phyloP scores from a whole-genome alignment of 352 stramenopile genomes.

The Globisporangium takayamanum region DNA sequence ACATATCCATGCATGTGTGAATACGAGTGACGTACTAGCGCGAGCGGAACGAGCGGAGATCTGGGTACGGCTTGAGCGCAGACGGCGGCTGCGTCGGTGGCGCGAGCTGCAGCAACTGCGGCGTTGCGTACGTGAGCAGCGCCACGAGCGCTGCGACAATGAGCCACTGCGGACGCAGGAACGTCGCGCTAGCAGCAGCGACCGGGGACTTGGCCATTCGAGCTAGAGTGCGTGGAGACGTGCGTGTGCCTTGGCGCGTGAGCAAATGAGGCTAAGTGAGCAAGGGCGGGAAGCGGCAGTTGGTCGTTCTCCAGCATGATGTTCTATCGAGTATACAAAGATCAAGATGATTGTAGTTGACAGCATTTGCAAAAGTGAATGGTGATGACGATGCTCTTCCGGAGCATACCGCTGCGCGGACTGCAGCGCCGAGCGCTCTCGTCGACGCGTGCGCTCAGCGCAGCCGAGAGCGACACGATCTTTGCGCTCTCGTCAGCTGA shows the following conservation, averaged over 20 bases:
- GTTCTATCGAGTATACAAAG: no score
- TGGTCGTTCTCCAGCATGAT: not conserved
- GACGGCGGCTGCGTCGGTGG: slow-evolving; percentile 17
- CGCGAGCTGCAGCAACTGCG: slow-evolving; percentile 12
- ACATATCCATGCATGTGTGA: not conserved
- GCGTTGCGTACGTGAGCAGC: slow-evolving; percentile 20
- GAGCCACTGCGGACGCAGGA: slow-evolving; percentile 27
- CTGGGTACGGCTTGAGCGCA: slow-evolving; percentile 27
- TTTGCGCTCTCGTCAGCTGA: slow-evolving; percentile 88
- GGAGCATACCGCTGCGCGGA: not conserved
- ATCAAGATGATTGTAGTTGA: no score
- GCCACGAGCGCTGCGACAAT: slow-evolving; percentile 22
- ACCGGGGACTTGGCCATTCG: slow-evolving; percentile 1
- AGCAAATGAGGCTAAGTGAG: not conserved
- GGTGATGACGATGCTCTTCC: not conserved
- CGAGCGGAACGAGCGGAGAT: slow-evolving; percentile 35
- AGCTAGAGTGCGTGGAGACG: not conserved
- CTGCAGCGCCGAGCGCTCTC: not conserved
- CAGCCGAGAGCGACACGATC: slow-evolving; percentile 79
- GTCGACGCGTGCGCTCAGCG: not conserved
- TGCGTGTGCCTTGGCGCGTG: not conserved
- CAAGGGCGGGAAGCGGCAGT: not conserved
- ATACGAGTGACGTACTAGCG: slow-evolving; percentile 28
- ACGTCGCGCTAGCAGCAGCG: slow-evolving; percentile 5
- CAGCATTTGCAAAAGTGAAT: no score